Base-by-base conservation (phyloP, 2,329 filamentous ascomycete species). In the Aspergillus latus region DNA sequence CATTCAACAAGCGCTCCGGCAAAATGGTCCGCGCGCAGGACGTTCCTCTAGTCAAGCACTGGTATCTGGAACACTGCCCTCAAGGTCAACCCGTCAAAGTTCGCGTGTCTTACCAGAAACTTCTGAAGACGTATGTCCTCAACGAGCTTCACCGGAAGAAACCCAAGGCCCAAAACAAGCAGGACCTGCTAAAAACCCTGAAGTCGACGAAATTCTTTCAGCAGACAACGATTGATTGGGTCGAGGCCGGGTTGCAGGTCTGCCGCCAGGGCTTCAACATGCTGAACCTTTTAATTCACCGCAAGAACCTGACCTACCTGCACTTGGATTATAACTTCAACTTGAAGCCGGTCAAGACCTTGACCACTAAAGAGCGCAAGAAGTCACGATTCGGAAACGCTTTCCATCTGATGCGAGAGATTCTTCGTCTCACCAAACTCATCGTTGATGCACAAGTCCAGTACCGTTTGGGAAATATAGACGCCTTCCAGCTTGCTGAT, bases 261-360 rank as follows among this genome's bases (percentile, higher is more conserved):
- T 99, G 94, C 73, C 87, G 94, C 49, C 94, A 99, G 73, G 94
- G 94, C 54, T 99, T 97, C 82, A 99, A 99, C 77, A 99, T 99
- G 93, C 81, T 99, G 58, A 99, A 99, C 68, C 81, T 99, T 52
- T 80, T 99, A 64, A 99, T 99, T 64, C 94, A 99, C 72, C 88
- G 94, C 68, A 99, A 99, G 82, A 99, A 99, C 74, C 78, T 99
- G 65, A 99, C 94, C 0, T 99, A 99, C 70, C 83, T 99, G 54
- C 95, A 99, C 81, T 86, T 99, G 54, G 94, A 99, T 71, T 99
- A 97, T 80, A 99, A 99, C 76, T 99, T 99, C 81, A 99, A 99
- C 75, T 71, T 99, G 74, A 99, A 99, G 80, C 94, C 94, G 2
- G 94, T 99, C 73, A 99, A 99, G 81, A 99, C 94, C 0, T 76